Conservation (phyloP, 2,329 filamentous ascomycete genomes). For the Coniochaeta pulveracea region DNA sequence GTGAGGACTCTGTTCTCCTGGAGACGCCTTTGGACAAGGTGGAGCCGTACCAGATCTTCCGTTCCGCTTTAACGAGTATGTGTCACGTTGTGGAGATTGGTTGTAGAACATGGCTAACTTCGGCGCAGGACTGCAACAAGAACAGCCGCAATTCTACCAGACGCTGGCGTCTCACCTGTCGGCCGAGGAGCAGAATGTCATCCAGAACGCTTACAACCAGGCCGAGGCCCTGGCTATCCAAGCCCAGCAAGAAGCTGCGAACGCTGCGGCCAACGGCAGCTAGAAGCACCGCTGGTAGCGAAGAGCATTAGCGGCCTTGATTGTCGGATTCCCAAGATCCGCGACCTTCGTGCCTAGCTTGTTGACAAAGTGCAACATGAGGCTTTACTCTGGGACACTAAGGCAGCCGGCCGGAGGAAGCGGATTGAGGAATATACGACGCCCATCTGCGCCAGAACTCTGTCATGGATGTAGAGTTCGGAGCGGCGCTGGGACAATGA, state of each 20-base stretch:
- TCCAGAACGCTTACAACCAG: slow-evolving; percentile 67
- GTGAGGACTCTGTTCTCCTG: slow-evolving; percentile 84
- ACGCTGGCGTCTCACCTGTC: slow-evolving; percentile 68
- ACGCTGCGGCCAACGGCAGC: slow-evolving; percentile 6
- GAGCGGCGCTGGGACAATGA: no score
- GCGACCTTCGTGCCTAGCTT: no score
- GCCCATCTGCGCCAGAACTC: no score
- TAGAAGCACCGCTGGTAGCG: slow-evolving; percentile 4
- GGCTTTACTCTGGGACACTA: no score
- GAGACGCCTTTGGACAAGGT: slow-evolving; percentile 93
- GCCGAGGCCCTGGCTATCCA: slow-evolving; percentile 41
- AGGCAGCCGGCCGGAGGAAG: no score
- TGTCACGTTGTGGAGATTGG: slow-evolving; percentile 15
- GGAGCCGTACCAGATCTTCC: slow-evolving; percentile 88
- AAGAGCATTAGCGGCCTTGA: neutral
- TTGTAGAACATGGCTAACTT: slow-evolving; percentile 14
- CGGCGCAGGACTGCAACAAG: slow-evolving; percentile 67
- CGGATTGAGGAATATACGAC: no score
- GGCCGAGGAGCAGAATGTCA: slow-evolving; percentile 68
- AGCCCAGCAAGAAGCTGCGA: slow-evolving; percentile 19
- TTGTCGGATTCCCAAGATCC: no score
- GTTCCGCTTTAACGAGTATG: slow-evolving; percentile 71
- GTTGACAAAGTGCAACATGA: no score
- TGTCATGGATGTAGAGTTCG: no score
- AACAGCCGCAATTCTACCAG: slow-evolving; percentile 81